Conservation (phyloP, 306 rosid species). For the Ammopiptanthus mongolicus region DNA sequence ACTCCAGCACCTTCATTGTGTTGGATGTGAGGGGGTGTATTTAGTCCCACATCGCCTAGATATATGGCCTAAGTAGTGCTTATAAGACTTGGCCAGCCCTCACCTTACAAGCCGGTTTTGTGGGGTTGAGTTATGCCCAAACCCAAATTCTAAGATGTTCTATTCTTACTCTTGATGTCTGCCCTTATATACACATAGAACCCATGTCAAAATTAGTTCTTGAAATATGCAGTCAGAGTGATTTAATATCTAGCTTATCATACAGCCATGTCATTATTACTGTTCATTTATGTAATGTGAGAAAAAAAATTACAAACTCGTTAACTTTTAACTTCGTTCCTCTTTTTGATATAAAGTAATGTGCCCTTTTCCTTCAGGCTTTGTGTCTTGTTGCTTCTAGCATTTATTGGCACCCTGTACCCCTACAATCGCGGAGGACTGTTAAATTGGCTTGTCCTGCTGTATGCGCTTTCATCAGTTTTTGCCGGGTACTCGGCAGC, state of each 20-base stretch:
- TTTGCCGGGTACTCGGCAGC: slow-evolving; percentile 72
- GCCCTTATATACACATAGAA: background rate
- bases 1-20: no score
- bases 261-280: background rate
- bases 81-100: no score
- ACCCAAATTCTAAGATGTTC: no score
- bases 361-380: slow-evolving; percentile 41
- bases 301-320: background rate
- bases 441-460: slow-evolving; percentile 47
- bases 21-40: no score
- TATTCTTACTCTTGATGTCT: slow-evolving; percentile 1
- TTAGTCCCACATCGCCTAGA: no score
- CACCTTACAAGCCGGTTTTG: no score
- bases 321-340: background rate
- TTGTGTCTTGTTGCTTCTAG: slow-evolving; percentile 54
- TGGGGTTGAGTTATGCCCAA: no score
- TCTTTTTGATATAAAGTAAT: slow-evolving; percentile 9
- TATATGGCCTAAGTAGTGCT: no score
- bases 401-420: slow-evolving; percentile 59
- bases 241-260: slow-evolving; percentile 13
- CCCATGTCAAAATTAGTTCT: slow-evolving; percentile 9
- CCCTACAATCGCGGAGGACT: slow-evolving; percentile 83
- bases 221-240: background rate
- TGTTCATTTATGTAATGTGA: background rate
- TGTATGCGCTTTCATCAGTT: slow-evolving; percentile 55